Percentiles rank a stretch among this genome's conserved stretches.
These are phyloP conservation scores for Porcisia hertigi DNA, from an alignment of 208 protist genomes.

Conservation along the genomic window DNA sequence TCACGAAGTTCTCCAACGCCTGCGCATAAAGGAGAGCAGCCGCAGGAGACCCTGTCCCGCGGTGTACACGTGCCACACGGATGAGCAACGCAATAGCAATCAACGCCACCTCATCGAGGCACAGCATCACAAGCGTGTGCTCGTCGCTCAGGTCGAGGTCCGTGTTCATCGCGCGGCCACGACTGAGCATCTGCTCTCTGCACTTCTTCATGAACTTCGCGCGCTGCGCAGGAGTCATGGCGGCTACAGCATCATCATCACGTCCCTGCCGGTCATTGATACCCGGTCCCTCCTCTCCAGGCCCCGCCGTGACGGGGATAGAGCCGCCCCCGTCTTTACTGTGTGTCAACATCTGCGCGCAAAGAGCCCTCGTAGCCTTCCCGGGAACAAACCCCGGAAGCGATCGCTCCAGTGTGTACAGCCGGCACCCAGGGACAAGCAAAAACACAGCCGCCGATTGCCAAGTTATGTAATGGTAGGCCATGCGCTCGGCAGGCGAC, in stretches of 20 bases:
- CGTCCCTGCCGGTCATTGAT: too few species aligned
- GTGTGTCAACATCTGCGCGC: too few species aligned
- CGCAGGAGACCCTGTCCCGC: neutral
- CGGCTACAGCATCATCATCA: neutral
- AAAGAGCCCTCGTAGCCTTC: too few species aligned
- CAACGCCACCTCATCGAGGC: neutral
- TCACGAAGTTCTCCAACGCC: neutral
- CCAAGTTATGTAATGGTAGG: neutral
- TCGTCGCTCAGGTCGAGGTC: constrained; percentile 1
- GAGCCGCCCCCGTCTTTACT: neutral
- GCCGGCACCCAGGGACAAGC: neutral
- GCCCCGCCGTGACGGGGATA: neutral
- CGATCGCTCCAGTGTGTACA: neutral
- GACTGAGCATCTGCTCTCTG: neutral
- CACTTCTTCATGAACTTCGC: neutral
- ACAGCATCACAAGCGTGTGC: neutral
- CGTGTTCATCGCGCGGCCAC: neutral
- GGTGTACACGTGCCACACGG: neutral
- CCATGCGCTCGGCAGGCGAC: constrained; percentile 7
- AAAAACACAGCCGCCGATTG: neutral
- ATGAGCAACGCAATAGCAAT: too few species aligned
- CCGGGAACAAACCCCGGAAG: too few species aligned
- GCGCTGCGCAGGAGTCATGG: neutral
- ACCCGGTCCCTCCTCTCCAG: neutral
- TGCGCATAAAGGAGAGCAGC: neutral